These are phyloP conservation scores for Hypoxylon trugodes DNA, from an alignment of 495 filamentous ascomycete species.

Conservation along the genomic window DNA sequence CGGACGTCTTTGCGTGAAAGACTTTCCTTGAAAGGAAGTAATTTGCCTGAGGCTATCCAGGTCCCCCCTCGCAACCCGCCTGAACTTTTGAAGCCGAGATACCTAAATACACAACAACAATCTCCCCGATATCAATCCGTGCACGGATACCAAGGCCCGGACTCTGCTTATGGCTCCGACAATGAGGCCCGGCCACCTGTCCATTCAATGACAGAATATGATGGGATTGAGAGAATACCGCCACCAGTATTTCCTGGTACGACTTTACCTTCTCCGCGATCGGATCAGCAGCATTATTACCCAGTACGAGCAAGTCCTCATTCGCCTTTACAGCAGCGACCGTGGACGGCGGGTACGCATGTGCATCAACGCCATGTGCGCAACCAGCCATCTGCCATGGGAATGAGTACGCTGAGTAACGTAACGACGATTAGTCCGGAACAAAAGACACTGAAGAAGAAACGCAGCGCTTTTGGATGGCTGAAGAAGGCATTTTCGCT, in stretches of 20 bases:
- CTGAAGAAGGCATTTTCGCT: slow-evolving; percentile 66
- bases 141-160: slow-evolving; percentile 50
- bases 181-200: slow-evolving; percentile 49
- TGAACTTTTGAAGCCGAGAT: slow-evolving; percentile 42
- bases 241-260: slow-evolving; percentile 48
- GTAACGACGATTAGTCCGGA: slow-evolving; percentile 47
- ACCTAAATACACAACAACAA: slow-evolving; percentile 30
- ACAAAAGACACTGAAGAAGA: slow-evolving; percentile 60
- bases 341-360: slow-evolving; percentile 58
- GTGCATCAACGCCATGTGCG: slow-evolving; percentile 42
- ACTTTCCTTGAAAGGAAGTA: slow-evolving; percentile 56
- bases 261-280: slow-evolving; percentile 57
- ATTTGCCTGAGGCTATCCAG: slow-evolving; percentile 54
- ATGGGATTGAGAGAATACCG: slow-evolving; percentile 42
- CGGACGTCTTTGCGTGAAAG: slow-evolving; percentile 58
- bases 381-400: slow-evolving; percentile 58
- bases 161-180: slow-evolving; percentile 63
- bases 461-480: slow-evolving; percentile 67
- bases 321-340: slow-evolving; percentile 63
- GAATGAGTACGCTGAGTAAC: slow-evolving; percentile 61
- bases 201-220: slow-evolving; percentile 43
- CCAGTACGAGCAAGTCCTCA: slow-evolving; percentile 64
- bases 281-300: slow-evolving; percentile 60
- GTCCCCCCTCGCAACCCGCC: slow-evolving; percentile 48
- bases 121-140: slow-evolving; percentile 38